Evolutionary conservation across 441 rosid genomes (phyloP).

Genomic region (Gossypium gossypioides): DNA sequence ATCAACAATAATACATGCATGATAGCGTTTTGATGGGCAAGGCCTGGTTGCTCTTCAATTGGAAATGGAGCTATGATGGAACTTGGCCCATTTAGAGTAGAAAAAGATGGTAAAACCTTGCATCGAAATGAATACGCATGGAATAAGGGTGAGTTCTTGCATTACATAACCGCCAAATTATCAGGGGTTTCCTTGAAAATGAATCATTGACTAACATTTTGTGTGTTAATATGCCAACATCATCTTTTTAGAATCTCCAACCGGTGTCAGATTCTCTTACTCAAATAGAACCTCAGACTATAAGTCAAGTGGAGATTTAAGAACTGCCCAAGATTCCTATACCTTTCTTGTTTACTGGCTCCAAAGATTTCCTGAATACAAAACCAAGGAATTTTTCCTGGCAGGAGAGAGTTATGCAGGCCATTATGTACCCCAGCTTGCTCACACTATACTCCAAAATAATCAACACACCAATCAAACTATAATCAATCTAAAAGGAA

Average conservation of each 20-base stretch:
- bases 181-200: neutral
- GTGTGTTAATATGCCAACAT: conserved; percentile 16
- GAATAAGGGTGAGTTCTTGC: conserved; percentile 10
- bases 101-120: conserved; percentile 17
- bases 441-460: conserved; percentile 15
- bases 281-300: conserved; percentile 23
- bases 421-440: conserved; percentile 27
- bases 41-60: conserved; percentile 29
- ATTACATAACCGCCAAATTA: neutral
- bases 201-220: neutral
- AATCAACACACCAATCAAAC: conserved; percentile 12
- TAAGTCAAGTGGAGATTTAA: conserved; percentile 17
- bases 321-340: conserved; percentile 24
- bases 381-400: conserved; percentile 21
- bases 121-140: conserved; percentile 18
- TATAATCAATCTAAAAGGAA: conserved; percentile 17
- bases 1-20: neutral
- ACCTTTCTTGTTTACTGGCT: conserved; percentile 24
- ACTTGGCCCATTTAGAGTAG: conserved; percentile 24
- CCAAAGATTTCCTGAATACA: conserved; percentile 25
- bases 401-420: conserved; percentile 31
- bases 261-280: conserved; percentile 29
- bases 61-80: conserved; percentile 28
- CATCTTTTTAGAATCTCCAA: conserved; percentile 24
- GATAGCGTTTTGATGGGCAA: conserved; percentile 4